A percentile compares a stretch with the other conserved stretches of the same genome.
Evolutionary conservation across 345 rosid genomes (phyloP).

Genomic region (Turritis glabra): DNA sequence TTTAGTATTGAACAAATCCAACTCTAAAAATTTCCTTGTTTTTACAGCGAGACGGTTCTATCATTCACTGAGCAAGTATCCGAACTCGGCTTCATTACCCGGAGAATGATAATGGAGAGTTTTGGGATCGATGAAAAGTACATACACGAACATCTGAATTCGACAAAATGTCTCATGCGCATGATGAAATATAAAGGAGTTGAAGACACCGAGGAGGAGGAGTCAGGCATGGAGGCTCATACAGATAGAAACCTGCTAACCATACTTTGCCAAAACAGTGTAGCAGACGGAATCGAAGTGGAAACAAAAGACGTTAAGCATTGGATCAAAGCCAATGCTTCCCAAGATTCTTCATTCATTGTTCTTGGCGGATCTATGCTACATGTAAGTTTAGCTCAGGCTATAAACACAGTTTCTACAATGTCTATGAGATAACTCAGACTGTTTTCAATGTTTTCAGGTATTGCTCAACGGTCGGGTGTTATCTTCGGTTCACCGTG

Average conservation of each 20-base stretch:
- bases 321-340: slow-evolving; percentile 45
- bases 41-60: too few species aligned
- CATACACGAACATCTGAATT: slow-evolving; percentile 38
- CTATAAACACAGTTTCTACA: neutral
- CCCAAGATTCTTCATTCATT: slow-evolving; percentile 49
- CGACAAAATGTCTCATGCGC: slow-evolving; percentile 44
- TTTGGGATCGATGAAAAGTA: slow-evolving; percentile 36
- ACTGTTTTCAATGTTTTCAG: neutral
- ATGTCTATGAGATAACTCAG: neutral
- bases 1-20: neutral
- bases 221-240: slow-evolving; percentile 45
- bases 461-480: slow-evolving; percentile 33
- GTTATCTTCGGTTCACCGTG: slow-evolving; percentile 21
- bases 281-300: slow-evolving; percentile 48
- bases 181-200: slow-evolving; percentile 46
- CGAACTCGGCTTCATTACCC: too few species aligned
- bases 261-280: slow-evolving; percentile 55
- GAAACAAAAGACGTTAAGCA: slow-evolving; percentile 38
- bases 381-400: slow-evolving; percentile 30
- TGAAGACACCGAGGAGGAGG: slow-evolving; percentile 26
- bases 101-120: slow-evolving; percentile 59
- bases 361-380: slow-evolving; percentile 51
- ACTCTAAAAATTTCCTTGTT: too few species aligned
- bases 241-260: slow-evolving; percentile 57
- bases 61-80: too few species aligned